Conservation (phyloP, 306 rosid genomes). For the Rosa lucieae region DNA sequence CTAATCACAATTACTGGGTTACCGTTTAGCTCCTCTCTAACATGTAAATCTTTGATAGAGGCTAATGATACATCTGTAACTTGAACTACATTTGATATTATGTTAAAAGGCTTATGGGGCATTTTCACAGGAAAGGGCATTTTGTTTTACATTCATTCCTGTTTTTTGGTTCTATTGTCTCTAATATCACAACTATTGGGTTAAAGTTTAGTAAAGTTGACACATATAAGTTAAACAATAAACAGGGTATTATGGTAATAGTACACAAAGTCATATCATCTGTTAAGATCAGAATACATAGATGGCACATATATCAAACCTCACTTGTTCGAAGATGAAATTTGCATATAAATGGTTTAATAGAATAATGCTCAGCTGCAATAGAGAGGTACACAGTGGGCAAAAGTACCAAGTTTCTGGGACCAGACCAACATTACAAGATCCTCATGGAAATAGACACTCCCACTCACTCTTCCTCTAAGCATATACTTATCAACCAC, state of each 20-base stretch:
- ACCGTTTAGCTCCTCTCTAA: conserved; percentile 28
- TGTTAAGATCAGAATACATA: neutral
- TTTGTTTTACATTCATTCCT: neutral
- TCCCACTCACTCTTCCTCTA: neutral
- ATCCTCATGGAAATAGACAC: neutral
- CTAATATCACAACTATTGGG: neutral
- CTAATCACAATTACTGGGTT: conserved; percentile 16
- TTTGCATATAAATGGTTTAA: neutral
- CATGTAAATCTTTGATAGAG: conserved; percentile 27
- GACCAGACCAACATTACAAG: neutral
- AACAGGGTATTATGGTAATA: neutral
- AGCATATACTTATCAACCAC: neutral
- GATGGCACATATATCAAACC: neutral
- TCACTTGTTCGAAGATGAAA: neutral
- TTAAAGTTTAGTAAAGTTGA: neutral
- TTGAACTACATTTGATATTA: neutral
- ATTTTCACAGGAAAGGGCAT: neutral
- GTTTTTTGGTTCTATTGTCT: neutral
- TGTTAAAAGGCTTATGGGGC: neutral
- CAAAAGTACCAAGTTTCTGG: neutral
- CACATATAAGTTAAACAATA: neutral
- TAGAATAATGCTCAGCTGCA: neutral
- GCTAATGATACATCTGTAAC: conserved; percentile 4
- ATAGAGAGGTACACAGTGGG: neutral
- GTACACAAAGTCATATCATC: neutral